These are phyloP conservation scores for Penicillium sp. DNA, from an alignment of 2,329 filamentous ascomycete genomes.

Conservation along the genomic window DNA sequence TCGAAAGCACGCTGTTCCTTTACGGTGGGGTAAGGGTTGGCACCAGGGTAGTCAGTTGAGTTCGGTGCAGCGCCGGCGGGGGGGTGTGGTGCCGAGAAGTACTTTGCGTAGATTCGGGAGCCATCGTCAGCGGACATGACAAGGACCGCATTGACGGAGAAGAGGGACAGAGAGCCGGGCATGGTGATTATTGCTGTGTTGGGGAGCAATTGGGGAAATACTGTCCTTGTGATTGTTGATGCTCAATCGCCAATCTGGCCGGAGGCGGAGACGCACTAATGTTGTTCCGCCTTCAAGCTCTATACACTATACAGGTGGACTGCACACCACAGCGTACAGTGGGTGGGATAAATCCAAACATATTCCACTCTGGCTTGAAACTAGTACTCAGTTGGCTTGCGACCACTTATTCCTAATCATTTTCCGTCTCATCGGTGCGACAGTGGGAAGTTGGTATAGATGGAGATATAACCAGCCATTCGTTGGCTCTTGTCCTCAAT, in stretches of 20 bases:
- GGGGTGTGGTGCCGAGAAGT: constrained; percentile 66
- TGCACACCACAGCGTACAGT: neutral
- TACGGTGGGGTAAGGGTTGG: constrained; percentile 73
- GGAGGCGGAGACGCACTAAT: constrained; percentile 20
- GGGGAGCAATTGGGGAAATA: constrained; percentile 9
- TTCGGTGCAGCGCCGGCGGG: constrained; percentile 52
- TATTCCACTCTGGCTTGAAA: neutral
- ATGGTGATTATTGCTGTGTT: constrained; percentile 41
- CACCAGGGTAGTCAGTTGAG: constrained; percentile 51
- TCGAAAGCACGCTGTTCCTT: constrained; percentile 96
- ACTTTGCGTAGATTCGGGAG: constrained; percentile 86
- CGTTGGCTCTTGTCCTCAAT: neutral
- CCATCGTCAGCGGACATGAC: constrained; percentile 79
- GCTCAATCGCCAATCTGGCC: constrained; percentile 21
- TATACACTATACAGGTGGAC: neutral
- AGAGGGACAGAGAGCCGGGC: constrained; percentile 66
- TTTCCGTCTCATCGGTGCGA: no score
- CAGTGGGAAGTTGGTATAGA: neutral
- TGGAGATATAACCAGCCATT: neutral
- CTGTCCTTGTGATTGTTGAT: constrained; percentile 15
- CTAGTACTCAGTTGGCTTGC: neutral
- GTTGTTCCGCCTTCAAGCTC: constrained; percentile 14
- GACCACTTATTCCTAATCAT: neutral
- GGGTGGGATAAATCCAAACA: neutral
- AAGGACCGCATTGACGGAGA: constrained; percentile 67